These are phyloP conservation scores for Cairneyella variabilis DNA, from an alignment of 495 filamentous ascomycete species.

Conservation along the genomic window DNA sequence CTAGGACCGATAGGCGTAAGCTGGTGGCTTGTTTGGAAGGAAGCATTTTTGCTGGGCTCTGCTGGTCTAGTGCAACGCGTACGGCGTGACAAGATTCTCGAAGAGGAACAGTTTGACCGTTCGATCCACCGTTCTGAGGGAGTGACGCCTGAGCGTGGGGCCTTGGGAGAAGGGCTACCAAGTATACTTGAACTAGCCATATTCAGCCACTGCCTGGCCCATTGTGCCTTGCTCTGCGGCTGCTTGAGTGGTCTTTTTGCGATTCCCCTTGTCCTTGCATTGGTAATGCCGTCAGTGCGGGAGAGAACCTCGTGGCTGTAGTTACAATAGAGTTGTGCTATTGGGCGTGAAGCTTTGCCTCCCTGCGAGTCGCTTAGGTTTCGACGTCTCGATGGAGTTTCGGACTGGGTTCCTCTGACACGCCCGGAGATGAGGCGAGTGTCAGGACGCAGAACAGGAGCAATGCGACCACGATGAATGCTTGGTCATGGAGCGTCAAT, in stretches of 20 bases:
- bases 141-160: not conserved
- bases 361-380: conserved; percentile 7
- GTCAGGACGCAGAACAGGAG: not conserved
- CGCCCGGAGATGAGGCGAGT: conserved; percentile 1
- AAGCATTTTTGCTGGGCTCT: not conserved
- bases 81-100: conserved; percentile 2
- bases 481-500: not conserved
- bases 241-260: too few species aligned
- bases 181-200: too few species aligned
- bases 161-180: not conserved
- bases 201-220: too few species aligned
- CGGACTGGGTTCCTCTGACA: conserved; percentile 15
- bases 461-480: not conserved
- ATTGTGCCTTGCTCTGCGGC: too few species aligned
- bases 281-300: too few species aligned
- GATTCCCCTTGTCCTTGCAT: too few species aligned
- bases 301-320: too few species aligned
- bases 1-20: not conserved
- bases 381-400: conserved; percentile 12
- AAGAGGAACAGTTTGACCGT: conserved; percentile 3
- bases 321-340: not conserved
- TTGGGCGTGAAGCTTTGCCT: not conserved
- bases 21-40: not conserved
- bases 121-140: conserved; percentile 6
- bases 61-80: not conserved